phyloP scores from a whole-genome alignment of 1,139 yeast species.

The Yamadazyma atmosphaerica region DNA sequence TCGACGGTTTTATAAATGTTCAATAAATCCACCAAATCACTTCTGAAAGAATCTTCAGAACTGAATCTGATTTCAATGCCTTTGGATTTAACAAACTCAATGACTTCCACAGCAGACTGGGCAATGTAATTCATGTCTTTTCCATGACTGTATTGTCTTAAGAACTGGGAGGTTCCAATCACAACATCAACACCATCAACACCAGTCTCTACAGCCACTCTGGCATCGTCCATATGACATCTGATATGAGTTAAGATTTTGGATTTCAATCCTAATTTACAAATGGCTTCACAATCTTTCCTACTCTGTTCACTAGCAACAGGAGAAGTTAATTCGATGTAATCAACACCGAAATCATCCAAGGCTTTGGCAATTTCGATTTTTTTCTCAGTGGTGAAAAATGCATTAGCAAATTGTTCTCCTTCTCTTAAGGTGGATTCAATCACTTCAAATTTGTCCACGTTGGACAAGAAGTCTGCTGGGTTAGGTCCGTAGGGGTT shows the following conservation, averaged over 20 bases:
- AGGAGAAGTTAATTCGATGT: constrained; percentile 95
- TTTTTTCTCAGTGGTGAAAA: constrained; percentile 92
- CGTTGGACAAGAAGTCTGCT: constrained; percentile 87
- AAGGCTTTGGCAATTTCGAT: constrained; percentile 96
- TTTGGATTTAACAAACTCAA: constrained; percentile 95
- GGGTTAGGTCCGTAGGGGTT: constrained; percentile 98
- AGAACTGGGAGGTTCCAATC: constrained; percentile 94
- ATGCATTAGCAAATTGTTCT: constrained; percentile 97
- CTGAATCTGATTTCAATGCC: constrained; percentile 97
- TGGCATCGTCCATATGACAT: constrained; percentile 99
- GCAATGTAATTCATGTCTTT: constrained; percentile 99
- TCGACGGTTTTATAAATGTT: constrained; percentile 96
- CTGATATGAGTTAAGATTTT: constrained; percentile 90
- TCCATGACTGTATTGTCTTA: constrained; percentile 95
- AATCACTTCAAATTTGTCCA: constrained; percentile 83
- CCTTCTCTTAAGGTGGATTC: constrained; percentile 98
- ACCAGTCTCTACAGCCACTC: constrained; percentile 96
- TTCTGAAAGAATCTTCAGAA: constrained; percentile 96
- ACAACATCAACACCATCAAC: constrained; percentile 99
- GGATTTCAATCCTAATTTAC: constrained; percentile 94
- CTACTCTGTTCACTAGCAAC: constrained; percentile 96
- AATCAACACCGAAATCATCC: constrained; percentile 97
- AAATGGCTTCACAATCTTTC: constrained; percentile 94
- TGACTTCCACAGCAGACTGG: constrained; percentile 93
- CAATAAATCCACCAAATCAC: constrained; percentile 91